A percentile compares a stretch with the other conserved stretches of the same genome.
These are phyloP conservation scores for Gossypium gossypioides DNA, from an alignment of 441 rosid genomes.

Conservation along the genomic window DNA sequence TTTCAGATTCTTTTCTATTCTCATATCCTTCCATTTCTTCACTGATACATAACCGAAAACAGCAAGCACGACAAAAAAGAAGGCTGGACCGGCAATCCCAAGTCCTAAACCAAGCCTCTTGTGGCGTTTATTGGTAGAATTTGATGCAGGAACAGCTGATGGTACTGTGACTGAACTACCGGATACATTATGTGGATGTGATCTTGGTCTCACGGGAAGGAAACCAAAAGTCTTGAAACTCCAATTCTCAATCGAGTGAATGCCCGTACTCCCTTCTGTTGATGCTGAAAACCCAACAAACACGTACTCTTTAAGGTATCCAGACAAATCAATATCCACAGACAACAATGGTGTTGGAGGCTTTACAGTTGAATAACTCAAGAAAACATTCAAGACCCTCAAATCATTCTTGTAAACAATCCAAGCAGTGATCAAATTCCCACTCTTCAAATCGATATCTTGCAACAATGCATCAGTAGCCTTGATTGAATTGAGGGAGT, in stretches of 20 bases:
- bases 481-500: slow-evolving; percentile 56
- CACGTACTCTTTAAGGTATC: slow-evolving; percentile 40
- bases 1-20: slow-evolving; percentile 42
- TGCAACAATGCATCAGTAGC: slow-evolving; percentile 40
- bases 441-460: slow-evolving; percentile 65
- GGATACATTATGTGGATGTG: slow-evolving; percentile 62
- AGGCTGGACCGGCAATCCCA: slow-evolving; percentile 68
- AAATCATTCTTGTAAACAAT: slow-evolving; percentile 72
- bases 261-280: slow-evolving; percentile 83
- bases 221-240: slow-evolving; percentile 58
- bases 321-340: slow-evolving; percentile 57
- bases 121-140: slow-evolving; percentile 25
- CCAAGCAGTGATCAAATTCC: slow-evolving; percentile 58
- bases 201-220: slow-evolving; percentile 39
- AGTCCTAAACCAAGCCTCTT: slow-evolving; percentile 50
- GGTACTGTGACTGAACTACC: slow-evolving; percentile 38
- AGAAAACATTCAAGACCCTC: slow-evolving; percentile 46
- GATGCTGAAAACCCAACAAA: slow-evolving; percentile 80
- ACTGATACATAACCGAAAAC: slow-evolving; percentile 55
- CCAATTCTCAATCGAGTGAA: slow-evolving; percentile 68
- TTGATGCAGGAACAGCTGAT: slow-evolving; percentile 31
- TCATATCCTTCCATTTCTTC: slow-evolving; percentile 50
- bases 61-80: slow-evolving; percentile 51
- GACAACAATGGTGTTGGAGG: slow-evolving; percentile 45
- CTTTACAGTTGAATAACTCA: slow-evolving; percentile 47